These are phyloP conservation scores for Annulohypoxylon nitens DNA, from an alignment of 495 filamentous ascomycete species.

Conservation along the genomic window DNA sequence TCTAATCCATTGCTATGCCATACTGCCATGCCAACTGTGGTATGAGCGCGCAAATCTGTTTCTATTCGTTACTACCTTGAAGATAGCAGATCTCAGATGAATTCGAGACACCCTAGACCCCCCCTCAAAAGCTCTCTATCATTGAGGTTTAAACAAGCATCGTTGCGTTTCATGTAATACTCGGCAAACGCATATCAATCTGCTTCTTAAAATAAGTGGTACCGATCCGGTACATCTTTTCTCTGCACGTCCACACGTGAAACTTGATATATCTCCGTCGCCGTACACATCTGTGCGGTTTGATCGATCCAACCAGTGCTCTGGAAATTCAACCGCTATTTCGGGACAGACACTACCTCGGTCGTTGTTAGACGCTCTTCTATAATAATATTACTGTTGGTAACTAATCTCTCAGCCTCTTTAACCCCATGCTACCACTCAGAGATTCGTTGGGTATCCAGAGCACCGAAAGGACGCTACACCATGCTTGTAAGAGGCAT, in stretches of 20 bases:
- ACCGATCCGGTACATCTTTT: not conserved
- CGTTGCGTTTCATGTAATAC: constrained; percentile 6
- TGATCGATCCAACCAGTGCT: not conserved
- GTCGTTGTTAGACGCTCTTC: too few relatives aligned
- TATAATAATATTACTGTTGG: too few relatives aligned
- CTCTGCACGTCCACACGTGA: too few relatives aligned
- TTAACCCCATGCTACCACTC: too few relatives aligned
- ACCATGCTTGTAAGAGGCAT: not conserved
- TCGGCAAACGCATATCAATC: not conserved
- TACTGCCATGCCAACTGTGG: not conserved
- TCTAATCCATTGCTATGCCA: not conserved
- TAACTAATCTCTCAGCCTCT: too few relatives aligned
- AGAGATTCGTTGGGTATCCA: not conserved
- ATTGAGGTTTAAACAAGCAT: constrained; percentile 25
- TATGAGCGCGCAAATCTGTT: not conserved
- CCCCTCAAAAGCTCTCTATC: not conserved
- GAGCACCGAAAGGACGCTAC: not conserved
- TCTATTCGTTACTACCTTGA: not conserved
- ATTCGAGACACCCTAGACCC: not conserved
- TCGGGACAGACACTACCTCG: too few relatives aligned
- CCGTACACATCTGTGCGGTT: not conserved
- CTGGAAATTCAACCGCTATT: not conserved
- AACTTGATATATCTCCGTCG: not conserved
- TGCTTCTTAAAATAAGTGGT: not conserved
- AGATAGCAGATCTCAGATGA: not conserved